phyloP scores from a whole-genome alignment of 768 basidiomycete species.

The Macrolepiota fuliginosa region DNA sequence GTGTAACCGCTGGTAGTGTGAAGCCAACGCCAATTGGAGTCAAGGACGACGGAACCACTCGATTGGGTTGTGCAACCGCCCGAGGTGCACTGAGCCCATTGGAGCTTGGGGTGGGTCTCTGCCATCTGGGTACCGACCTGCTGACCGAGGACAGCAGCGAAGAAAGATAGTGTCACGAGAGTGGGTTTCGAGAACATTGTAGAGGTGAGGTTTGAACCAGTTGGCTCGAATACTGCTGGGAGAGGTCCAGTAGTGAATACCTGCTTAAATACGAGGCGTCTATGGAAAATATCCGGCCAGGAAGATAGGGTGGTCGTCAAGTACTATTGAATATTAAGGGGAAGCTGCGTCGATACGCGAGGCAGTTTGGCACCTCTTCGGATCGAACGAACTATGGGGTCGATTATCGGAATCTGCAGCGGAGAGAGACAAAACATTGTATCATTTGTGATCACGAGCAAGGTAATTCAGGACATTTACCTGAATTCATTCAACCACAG shows the following conservation, averaged over 20 bases:
- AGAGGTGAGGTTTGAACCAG: conserved; percentile 24
- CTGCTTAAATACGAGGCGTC: conserved; percentile 19
- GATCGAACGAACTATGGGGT: background rate
- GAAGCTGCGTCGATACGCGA: background rate
- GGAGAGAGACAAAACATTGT: background rate
- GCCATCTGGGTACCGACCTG: conserved; percentile 50
- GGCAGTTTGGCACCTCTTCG: conserved; percentile 2
- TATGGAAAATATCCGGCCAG: conserved; percentile 23
- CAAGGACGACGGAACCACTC: conserved; percentile 41
- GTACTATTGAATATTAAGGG: background rate
- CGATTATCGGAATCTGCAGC: conserved; percentile 1
- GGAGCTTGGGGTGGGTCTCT: conserved; percentile 47
- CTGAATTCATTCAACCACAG: background rate
- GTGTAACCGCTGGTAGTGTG: conserved; percentile 35
- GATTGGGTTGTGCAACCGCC: conserved; percentile 39
- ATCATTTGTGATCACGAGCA: background rate
- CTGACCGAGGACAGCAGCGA: conserved; percentile 47
- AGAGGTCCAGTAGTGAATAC: background rate
- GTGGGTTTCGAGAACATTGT: conserved; percentile 23
- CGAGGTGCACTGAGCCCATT: conserved; percentile 44
- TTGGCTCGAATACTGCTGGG: conserved; percentile 19
- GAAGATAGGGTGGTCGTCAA: background rate
- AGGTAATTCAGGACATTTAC: background rate
- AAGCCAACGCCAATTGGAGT: conserved; percentile 59
- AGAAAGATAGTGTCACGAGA: conserved; percentile 37